Percentiles rank a stretch among this genome's conserved stretches.
Conservation (phyloP, 345 rosid genomes). For the Linum lewisii region DNA sequence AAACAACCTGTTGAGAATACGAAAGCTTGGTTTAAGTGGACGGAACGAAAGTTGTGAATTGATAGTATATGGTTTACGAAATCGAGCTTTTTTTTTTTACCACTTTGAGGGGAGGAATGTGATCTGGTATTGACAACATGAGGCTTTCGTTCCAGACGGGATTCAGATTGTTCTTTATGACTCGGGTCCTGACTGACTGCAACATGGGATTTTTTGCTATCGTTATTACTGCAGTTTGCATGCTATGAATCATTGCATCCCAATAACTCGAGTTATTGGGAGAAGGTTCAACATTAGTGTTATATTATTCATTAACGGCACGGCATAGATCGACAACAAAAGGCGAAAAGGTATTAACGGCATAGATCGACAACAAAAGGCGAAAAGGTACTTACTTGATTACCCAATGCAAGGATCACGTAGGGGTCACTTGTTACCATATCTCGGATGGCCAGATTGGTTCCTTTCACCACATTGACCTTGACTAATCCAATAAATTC, state of each 20-base stretch:
- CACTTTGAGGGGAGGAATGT: conserved; percentile 82
- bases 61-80: too few species aligned
- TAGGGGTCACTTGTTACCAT: conserved; percentile 87
- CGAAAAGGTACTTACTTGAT: conserved; percentile 52
- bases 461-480: conserved; percentile 94
- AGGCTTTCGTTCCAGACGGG: conserved; percentile 97
- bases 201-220: conserved; percentile 11
- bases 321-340: too few species aligned
- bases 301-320: too few species aligned
- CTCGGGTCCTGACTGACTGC: conserved; percentile 85
- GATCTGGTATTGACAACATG: conserved; percentile 90
- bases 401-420: conserved; percentile 76
- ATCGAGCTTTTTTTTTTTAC: conserved; percentile 25
- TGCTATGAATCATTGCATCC: too few species aligned
- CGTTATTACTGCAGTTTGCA: too few species aligned
- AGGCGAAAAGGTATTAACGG: too few species aligned
- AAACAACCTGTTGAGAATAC: conserved; percentile 48
- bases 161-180: conserved; percentile 88
- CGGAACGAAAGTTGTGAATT: too few species aligned
- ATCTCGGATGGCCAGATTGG: conserved; percentile 85
- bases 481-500: conserved; percentile 91
- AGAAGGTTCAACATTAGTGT: too few species aligned
- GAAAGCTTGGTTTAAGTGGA: too few species aligned
- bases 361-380: neutral
- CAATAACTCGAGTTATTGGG: too few species aligned